Evolutionary conservation across 345 rosid genomes (phyloP).

Genomic region (Acer negundo): DNA sequence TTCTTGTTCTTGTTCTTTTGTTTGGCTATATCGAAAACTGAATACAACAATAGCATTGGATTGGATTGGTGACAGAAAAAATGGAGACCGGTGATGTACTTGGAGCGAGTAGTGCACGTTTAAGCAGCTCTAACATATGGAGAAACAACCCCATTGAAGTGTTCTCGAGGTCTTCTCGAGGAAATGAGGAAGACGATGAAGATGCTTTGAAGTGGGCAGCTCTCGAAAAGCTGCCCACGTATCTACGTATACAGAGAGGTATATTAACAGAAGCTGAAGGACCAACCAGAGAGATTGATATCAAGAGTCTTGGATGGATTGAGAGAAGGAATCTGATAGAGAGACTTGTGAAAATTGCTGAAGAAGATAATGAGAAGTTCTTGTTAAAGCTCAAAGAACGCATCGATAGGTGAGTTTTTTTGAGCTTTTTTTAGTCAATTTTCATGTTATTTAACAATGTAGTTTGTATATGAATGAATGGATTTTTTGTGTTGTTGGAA

Average conservation of each 20-base stretch:
- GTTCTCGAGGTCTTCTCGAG: slow-evolving; percentile 49
- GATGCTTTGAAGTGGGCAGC: slow-evolving; percentile 96
- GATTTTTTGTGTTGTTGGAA: background rate
- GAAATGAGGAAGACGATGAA: slow-evolving; percentile 50
- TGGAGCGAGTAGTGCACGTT: slow-evolving; percentile 39
- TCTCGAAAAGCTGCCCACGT: slow-evolving; percentile 81
- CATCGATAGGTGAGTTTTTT: slow-evolving; percentile 48
- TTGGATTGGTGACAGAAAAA: background rate
- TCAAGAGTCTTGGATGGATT: slow-evolving; percentile 60
- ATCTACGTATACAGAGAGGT: slow-evolving; percentile 66
- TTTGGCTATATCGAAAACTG: background rate
- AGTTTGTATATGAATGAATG: too few relatives aligned
- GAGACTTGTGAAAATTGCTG: slow-evolving; percentile 68
- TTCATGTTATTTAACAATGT: too few relatives aligned
- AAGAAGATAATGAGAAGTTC: slow-evolving; percentile 87
- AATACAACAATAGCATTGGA: background rate
- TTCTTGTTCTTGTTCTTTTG: background rate
- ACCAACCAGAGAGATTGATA: slow-evolving; percentile 54
- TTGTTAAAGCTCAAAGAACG: slow-evolving; percentile 76
- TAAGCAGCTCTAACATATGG: slow-evolving; percentile 49
- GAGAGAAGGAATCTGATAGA: slow-evolving; percentile 74
- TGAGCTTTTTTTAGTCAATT: too few relatives aligned
- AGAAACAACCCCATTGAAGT: slow-evolving; percentile 40
- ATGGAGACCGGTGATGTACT: slow-evolving; percentile 40
- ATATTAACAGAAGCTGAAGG: slow-evolving; percentile 58